A percentile compares a stretch with the other conserved stretches of the same genome.
These are phyloP conservation scores for Cryphonectria nitschkei DNA, from an alignment of 2,329 filamentous ascomycete genomes.

Conservation along the genomic window DNA sequence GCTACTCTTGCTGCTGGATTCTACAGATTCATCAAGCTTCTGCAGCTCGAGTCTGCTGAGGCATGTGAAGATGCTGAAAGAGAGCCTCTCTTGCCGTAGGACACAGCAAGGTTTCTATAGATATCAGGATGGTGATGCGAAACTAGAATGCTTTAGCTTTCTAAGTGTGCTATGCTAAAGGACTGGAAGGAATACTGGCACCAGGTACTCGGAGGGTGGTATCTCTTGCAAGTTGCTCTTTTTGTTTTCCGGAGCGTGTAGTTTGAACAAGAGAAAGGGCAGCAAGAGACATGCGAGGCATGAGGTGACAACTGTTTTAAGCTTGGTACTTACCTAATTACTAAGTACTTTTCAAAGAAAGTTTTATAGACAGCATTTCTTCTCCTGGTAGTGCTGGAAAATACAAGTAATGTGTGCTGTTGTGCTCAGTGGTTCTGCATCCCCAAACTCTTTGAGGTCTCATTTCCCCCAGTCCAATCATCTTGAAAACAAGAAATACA, in stretches of 20 bases:
- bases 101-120: too few relatives aligned
- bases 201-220: too few relatives aligned
- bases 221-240: too few relatives aligned
- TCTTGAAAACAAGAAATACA: too few relatives aligned
- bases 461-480: too few relatives aligned
- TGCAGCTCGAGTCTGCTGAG: slow-evolving; percentile 39
- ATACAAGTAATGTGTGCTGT: neutral
- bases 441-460: too few relatives aligned
- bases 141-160: too few relatives aligned
- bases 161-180: neutral
- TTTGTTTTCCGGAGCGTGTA: neutral
- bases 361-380: neutral
- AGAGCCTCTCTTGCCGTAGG: slow-evolving; percentile 22
- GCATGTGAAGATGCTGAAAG: slow-evolving; percentile 20
- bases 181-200: neutral
- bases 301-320: neutral
- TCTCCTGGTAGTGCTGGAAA: neutral
- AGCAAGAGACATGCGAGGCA: neutral
- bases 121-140: neutral
- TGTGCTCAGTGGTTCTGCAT: too few relatives aligned
- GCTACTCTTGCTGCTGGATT: slow-evolving; percentile 35
- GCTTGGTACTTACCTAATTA: neutral
- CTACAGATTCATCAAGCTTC: slow-evolving; percentile 51
- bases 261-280: neutral
- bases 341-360: neutral